Conservation (phyloP, 805 yeast species). For the Wickerhamomyces subpelliculosus region DNA sequence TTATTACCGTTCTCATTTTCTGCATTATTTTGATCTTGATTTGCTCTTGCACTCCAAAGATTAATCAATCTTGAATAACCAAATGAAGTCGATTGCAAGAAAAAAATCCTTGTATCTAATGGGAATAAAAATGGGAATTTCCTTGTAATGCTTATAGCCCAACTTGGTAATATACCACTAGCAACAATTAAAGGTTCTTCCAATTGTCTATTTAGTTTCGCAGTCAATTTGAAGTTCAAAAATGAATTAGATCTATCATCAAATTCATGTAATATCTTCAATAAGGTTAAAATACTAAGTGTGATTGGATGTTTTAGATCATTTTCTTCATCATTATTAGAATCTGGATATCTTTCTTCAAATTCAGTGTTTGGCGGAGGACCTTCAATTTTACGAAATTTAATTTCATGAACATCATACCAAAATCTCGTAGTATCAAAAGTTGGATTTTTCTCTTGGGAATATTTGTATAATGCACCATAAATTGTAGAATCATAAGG, state of each 20-base stretch:
- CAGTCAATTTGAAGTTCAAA: constrained; percentile 74
- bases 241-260: constrained; percentile 29
- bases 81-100: constrained; percentile 81
- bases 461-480: constrained; percentile 59
- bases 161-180: constrained; percentile 76
- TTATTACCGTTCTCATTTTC: constrained; percentile 20
- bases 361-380: constrained; percentile 13
- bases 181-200: constrained; percentile 88
- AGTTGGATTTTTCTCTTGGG: constrained; percentile 29
- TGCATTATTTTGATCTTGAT: constrained; percentile 31
- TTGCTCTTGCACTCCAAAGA: constrained; percentile 58
- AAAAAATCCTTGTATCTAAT: constrained; percentile 67
- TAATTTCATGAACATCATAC: constrained; percentile 46
- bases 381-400: constrained; percentile 34
- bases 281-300: constrained; percentile 35
- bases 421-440: constrained; percentile 49
- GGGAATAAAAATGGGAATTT: constrained; percentile 81
- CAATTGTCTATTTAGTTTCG: constrained; percentile 77
- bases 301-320: constrained; percentile 25
- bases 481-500: constrained; percentile 66
- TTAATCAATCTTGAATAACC: constrained; percentile 82
- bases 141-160: constrained; percentile 73
- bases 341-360: constrained; percentile 24
- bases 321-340: constrained; percentile 18
- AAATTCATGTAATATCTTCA: constrained; percentile 39